phyloP scores from a whole-genome alignment of 345 rosid species.

The Gossypium rotundifolium region DNA sequence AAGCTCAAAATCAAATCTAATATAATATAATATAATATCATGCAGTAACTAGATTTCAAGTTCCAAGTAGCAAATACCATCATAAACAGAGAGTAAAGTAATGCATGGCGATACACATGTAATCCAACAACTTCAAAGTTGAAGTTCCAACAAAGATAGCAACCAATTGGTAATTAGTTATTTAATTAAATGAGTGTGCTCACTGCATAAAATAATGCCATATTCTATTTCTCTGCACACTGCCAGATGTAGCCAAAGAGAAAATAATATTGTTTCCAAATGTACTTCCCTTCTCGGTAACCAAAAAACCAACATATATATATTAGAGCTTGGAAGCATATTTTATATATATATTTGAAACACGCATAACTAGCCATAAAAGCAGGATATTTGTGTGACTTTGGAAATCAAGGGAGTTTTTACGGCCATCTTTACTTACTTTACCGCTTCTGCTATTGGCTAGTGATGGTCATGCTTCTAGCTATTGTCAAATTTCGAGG shows the following conservation, averaged over 20 bases:
- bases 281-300: not conserved
- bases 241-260: not conserved
- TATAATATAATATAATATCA: not conserved
- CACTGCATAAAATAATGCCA: not conserved
- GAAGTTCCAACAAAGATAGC: not conserved
- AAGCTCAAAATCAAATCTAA: too few relatives aligned
- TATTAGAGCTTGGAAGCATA: not conserved
- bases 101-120: not conserved
- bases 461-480: not conserved
- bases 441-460: not conserved
- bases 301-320: not conserved
- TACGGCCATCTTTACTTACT: not conserved
- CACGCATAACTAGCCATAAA: conserved; percentile 7
- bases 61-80: not conserved
- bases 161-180: not conserved
- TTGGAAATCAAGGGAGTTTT: conserved; percentile 1
- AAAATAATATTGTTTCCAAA: not conserved
- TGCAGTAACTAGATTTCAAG: not conserved
- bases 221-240: not conserved
- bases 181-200: not conserved
- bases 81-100: not conserved
- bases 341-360: conserved; percentile 5
- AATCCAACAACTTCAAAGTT: not conserved
- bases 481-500: not conserved
- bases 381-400: conserved; percentile 10